Percentiles rank a stretch among this genome's conserved stretches.
These are phyloP conservation scores for Cercospora sesami DNA, from an alignment of 2,329 filamentous ascomycete species.

Conservation along the genomic window DNA sequence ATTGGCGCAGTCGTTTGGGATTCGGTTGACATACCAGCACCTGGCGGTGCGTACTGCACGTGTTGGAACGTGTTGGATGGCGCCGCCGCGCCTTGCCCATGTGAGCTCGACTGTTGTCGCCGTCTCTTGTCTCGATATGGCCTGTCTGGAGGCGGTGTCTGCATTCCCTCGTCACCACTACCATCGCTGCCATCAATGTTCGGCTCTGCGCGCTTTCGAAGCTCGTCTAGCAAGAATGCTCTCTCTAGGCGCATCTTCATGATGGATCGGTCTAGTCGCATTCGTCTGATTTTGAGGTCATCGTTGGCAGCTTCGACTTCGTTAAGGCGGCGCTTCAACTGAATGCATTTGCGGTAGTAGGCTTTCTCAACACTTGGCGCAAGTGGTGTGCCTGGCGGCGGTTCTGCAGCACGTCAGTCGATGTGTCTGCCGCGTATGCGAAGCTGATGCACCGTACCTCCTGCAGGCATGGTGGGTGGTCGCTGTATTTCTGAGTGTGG, in stretches of 20 bases:
- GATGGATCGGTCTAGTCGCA: conserved; percentile 77
- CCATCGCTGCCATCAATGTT: conserved; percentile 46
- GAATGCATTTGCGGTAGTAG: conserved; percentile 94
- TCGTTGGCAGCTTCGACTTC: conserved; percentile 94
- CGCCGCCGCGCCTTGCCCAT: conserved; percentile 12
- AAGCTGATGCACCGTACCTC: not conserved
- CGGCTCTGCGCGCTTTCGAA: conserved; percentile 50
- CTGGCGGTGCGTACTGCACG: conserved; percentile 15
- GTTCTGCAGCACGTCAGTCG: conserved; percentile 4
- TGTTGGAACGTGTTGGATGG: conserved; percentile 22
- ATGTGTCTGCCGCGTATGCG: not conserved
- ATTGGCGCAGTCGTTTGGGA: not conserved
- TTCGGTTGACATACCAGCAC: not conserved
- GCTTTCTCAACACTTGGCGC: conserved; percentile 93
- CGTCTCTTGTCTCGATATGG: conserved; percentile 37
- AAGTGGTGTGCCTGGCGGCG: conserved; percentile 46
- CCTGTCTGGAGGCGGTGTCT: conserved; percentile 35
- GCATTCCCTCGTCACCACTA: conserved; percentile 37
- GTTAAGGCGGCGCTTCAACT: conserved; percentile 84
- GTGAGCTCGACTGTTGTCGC: conserved; percentile 19
- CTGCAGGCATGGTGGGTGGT: conserved; percentile 6
- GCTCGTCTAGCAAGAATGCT: conserved; percentile 57
- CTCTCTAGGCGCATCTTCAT: conserved; percentile 89
- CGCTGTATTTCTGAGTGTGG: not conserved
- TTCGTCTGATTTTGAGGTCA: conserved; percentile 73